Evolutionary conservation across 73 alveolate species (phyloP).

Genomic region (Stentor roeselii): DNA sequence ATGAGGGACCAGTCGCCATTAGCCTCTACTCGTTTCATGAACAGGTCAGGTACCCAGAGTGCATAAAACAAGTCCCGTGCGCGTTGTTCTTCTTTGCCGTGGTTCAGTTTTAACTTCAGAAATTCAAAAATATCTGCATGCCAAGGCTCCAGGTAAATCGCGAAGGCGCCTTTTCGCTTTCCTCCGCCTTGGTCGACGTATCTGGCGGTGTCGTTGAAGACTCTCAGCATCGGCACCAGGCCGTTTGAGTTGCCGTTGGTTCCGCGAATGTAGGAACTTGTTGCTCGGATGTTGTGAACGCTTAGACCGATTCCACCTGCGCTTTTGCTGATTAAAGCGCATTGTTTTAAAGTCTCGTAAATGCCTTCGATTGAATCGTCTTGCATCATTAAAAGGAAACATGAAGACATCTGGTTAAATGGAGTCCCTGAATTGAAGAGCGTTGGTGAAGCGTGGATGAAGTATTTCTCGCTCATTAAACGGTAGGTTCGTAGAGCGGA

Average conservation of each 20-base stretch:
- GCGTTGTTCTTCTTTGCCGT: constrained; percentile 89
- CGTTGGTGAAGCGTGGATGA: constrained; percentile 95
- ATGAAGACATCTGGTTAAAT: constrained; percentile 78
- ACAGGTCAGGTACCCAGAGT: constrained; percentile 91
- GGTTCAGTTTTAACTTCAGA: constrained; percentile 78
- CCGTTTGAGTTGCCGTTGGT: constrained; percentile 96
- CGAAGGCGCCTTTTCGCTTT: constrained; percentile 95
- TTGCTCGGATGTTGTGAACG: constrained; percentile 79
- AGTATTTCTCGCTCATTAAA: constrained; percentile 67
- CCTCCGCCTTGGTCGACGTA: constrained; percentile 97
- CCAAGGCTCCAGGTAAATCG: constrained; percentile 97
- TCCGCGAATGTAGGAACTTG: constrained; percentile 86
- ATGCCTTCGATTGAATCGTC: constrained; percentile 93
- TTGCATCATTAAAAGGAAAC: constrained; percentile 57
- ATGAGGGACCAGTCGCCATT: constrained; percentile 92
- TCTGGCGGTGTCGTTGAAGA: constrained; percentile 89
- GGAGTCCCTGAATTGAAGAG: constrained; percentile 92
- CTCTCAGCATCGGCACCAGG: constrained; percentile 92
- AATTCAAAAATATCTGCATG: constrained; percentile 72
- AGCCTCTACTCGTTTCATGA: constrained; percentile 87
- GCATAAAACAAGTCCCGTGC: constrained; percentile 88
- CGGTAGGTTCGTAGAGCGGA: constrained; percentile 76
- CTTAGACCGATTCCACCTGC: constrained; percentile 97
- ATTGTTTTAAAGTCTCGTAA: constrained; percentile 65
- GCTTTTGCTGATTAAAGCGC: constrained; percentile 81